Base-by-base conservation (phyloP, 331 rosid genomes). In the Arachis monticola region DNA sequence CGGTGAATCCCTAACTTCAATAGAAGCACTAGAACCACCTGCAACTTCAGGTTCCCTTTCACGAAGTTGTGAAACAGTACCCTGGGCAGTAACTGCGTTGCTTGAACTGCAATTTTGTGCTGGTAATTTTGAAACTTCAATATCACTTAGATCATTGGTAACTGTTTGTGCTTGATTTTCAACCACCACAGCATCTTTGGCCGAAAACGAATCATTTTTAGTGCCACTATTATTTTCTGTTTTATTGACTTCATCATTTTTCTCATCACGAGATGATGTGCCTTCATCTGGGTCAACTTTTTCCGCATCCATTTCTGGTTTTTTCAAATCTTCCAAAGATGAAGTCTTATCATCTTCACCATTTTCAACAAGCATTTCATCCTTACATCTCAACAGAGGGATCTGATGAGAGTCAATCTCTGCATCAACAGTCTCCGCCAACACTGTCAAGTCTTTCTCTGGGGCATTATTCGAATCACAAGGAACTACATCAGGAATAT, bases 341-440 rank as follows among this genome's bases (percentile, higher is more conserved):
- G 73, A 59, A 51, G 69, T 52, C 46, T 78, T 78, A 52, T 72
- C 73, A 64, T 78, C 88, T 62, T 82, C 60, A 84, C 70, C 67
- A 62, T 65, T 82, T 52, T 79, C 82, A 69, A 64, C 85, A 77
- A 35, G 44, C 32, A 60, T 60, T 61, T 82, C 81, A 44, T 70
- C 87, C 82, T 72, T 80, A 7, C 48, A 47, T 77, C 69, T 74
- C 61, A 59, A 6, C 0, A 60, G 65, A 69, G 85, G 84, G 64
- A n/a, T 57, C 75, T 80, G 87, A 77, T 50, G 64, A 80, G 87
- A 78, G 77, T 52, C 72, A 8, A 68, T 31, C 75, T 77, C 84
- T 72, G 13, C 73, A 76, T 79, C 82, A 74, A 45, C 68, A 60
- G 82, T 48, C 14, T 46, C 65, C 6, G 40, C 0, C 40, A 35